These are phyloP conservation scores for Podospora didyma DNA, from an alignment of 495 filamentous ascomycete species.

Conservation along the genomic window DNA sequence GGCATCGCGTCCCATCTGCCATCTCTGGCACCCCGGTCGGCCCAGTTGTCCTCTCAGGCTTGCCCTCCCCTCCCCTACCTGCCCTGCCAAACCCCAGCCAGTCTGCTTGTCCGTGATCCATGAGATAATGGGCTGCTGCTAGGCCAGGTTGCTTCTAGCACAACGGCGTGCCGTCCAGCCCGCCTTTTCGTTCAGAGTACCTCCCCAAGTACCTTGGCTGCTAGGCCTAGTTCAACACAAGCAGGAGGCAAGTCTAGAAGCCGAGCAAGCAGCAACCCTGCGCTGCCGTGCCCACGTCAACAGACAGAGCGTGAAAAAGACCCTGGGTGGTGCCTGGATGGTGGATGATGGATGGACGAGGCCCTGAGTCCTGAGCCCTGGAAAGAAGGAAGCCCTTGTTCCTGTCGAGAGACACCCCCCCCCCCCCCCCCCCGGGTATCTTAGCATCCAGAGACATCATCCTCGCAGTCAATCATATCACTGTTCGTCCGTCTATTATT, in stretches of 20 bases:
- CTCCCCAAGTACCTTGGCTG: background rate
- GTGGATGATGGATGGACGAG: background rate
- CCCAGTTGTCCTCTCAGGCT: background rate
- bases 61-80: conserved; percentile 5
- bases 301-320: background rate
- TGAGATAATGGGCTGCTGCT: conserved; percentile 3
- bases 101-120: background rate
- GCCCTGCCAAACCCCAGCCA: background rate
- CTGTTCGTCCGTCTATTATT: conserved; percentile 19
- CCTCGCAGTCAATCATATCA: conserved; percentile 29
- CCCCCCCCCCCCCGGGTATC: conserved; percentile 2
- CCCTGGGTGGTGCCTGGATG: background rate
- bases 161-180: no score
- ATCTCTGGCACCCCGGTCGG: conserved; percentile 4
- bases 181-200: background rate
- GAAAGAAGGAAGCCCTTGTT: background rate
- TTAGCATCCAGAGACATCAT: conserved; percentile 14
- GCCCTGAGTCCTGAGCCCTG: background rate
- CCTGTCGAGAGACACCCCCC: background rate
- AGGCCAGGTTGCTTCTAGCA: background rate
- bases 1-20: conserved; percentile 1
- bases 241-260: conserved; percentile 7
- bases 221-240: no score
- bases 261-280: conserved; percentile 7
- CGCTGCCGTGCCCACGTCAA: background rate